Evolutionary conservation across 306 rosid genomes (phyloP), one percentile per base, ranked within the genome.

Genomic region (Pyrus communis): DNA sequence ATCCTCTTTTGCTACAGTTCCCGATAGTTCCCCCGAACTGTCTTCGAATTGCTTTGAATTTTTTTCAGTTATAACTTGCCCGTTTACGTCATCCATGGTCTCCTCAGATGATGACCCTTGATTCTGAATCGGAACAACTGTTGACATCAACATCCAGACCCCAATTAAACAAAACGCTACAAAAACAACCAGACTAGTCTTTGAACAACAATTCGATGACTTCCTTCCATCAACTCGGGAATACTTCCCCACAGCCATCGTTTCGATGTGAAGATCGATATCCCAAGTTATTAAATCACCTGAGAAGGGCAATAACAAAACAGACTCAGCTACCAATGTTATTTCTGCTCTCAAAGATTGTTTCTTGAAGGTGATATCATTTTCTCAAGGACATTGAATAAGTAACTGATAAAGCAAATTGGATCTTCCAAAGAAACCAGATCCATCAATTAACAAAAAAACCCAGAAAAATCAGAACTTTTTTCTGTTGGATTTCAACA

Each of bases 101-200:
- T 88, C 84, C 69, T 85, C 70, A 35, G 80, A 83, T 67, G 77
- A 79, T 46, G 83, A 33, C 64, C 52, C 87, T 74, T 86, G 75
- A 85, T 78, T 88, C 81, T 90, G 87, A 75, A 81, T 67, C 18
- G 93, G 91, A 76, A 31, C 89, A 42, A 80, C 79, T 68, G 90
- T 87, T 70, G 96, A 86, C 89, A 89, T 90, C 43, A 80, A 77
- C 79, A 91, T 81, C 97, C 97, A 93, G 69, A 93, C 74, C 28
- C 90, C 96, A 81, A 89, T 85, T 58, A 90, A 84, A 75, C 89
- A 93, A 81, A 90, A 89, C 43, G 89, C 92, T 74, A 93, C 90
- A 49, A 87, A 78, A 69, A 87, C 92, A 46, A 87, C 87, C 18
- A 89, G 27, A 33, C 86, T 76, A 52, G 83, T 60, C 1, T 91